These are phyloP conservation scores for Glomus cerebriforme DNA, from an alignment of 192 early-diverging fungal species.

Conservation along the genomic window DNA sequence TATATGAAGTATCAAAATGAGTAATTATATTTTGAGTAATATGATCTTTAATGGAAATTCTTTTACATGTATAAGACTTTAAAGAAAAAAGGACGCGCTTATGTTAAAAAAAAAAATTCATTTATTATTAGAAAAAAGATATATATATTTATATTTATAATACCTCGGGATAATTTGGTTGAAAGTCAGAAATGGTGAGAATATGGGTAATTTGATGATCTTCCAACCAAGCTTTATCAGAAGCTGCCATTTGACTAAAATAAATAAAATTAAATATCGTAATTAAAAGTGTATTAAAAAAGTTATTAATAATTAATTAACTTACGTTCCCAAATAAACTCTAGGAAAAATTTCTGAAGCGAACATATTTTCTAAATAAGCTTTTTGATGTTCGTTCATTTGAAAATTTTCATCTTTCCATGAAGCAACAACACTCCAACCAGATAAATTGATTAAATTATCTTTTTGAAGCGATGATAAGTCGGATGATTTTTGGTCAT, in stretches of 20 bases:
- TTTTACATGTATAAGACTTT: constrained; percentile 14
- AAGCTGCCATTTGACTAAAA: constrained; percentile 10
- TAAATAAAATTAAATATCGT: no score
- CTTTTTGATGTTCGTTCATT: constrained; percentile 21
- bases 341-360: constrained; percentile 13
- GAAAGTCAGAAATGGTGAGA: not conserved
- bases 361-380: constrained; percentile 14
- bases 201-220: constrained; percentile 28
- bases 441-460: not conserved
- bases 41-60: not conserved
- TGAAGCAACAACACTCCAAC: not conserved
- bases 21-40: not conserved
- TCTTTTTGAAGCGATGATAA: not conserved
- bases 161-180: constrained; percentile 6
- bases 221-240: constrained; percentile 20
- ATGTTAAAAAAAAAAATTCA: not conserved
- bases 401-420: constrained; percentile 24
- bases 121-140: not conserved
- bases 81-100: not conserved
- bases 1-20: constrained; percentile 1
- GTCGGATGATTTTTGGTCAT: no score
- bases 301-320: no score
- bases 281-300: no score
- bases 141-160: not conserved
- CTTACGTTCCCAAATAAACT: constrained; percentile 25